These are phyloP conservation scores for Moricandia moricandioides DNA, from an alignment of 345 rosid genomes.

Conservation along the genomic window DNA sequence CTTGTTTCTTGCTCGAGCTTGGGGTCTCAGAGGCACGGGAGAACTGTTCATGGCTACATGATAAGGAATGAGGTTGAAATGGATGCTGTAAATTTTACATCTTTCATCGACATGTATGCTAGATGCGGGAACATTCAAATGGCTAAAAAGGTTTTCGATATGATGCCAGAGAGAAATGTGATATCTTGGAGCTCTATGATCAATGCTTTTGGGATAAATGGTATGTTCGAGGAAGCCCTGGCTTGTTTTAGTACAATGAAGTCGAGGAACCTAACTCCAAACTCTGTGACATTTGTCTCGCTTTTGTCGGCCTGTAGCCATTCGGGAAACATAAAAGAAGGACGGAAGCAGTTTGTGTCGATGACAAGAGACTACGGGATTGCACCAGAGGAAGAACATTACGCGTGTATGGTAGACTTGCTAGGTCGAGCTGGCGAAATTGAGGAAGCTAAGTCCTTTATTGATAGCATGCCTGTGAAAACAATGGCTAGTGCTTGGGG, in stretches of 20 bases:
- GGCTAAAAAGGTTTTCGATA: constrained; percentile 39
- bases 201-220: constrained; percentile 57
- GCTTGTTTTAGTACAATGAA: constrained; percentile 46
- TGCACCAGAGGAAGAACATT: constrained; percentile 51
- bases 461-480: constrained; percentile 37
- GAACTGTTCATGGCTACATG: constrained; percentile 49
- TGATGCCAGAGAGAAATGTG: constrained; percentile 47
- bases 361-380: constrained; percentile 44
- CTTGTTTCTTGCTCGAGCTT: constrained; percentile 51
- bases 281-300: constrained; percentile 47
- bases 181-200: constrained; percentile 59
- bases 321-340: constrained; percentile 46
- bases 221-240: constrained; percentile 46
- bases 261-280: constrained; percentile 36
- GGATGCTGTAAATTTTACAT: constrained; percentile 42
- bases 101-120: constrained; percentile 56
- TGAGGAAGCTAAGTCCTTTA: constrained; percentile 42
- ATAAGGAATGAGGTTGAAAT: constrained; percentile 45
- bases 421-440: constrained; percentile 47
- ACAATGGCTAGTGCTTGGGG: constrained; percentile 48
- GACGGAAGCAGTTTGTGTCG: constrained; percentile 39
- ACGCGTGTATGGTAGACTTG: constrained; percentile 58
- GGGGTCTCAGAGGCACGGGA: constrained; percentile 50
- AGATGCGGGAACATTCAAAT: constrained; percentile 43
- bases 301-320: constrained; percentile 52